phyloP scores from a whole-genome alignment of 176 grass and related monocot species.

The Avena insularis region DNA sequence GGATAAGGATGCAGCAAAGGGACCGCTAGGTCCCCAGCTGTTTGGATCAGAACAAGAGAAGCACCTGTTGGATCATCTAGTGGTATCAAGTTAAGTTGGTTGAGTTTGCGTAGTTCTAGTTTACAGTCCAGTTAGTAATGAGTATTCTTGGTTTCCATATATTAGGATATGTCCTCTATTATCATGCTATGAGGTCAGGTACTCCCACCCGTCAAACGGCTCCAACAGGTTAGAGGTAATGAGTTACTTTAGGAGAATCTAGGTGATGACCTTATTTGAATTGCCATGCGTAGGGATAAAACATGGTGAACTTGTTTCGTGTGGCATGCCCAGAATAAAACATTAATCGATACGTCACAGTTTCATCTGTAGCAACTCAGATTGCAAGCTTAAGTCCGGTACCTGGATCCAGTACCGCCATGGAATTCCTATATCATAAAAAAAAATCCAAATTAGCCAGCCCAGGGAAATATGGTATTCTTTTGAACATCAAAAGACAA shows the following conservation, averaged over 20 bases:
- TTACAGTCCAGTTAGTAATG: constrained; percentile 7
- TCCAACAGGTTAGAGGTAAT: constrained; percentile 5
- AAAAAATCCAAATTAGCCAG: constrained; percentile 56
- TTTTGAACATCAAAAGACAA: constrained; percentile 28
- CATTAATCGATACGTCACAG: background rate
- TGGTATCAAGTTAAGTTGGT: background rate
- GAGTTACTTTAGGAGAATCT: background rate
- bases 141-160: background rate
- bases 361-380: background rate
- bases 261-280: background rate
- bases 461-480: background rate
- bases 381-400: constrained; percentile 30
- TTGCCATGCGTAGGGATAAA: background rate
- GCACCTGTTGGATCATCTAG: background rate
- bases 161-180: constrained; percentile 2
- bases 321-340: constrained; percentile 10
- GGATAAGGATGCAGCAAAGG: constrained; percentile 1
- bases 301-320: background rate
- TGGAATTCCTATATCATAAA: constrained; percentile 64
- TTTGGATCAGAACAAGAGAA: constrained; percentile 18
- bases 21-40: background rate
- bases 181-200: background rate
- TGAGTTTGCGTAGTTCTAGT: background rate
- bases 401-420: constrained; percentile 67
- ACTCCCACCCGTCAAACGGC: background rate